phyloP scores from a whole-genome alignment of 2,329 filamentous ascomycete species.

The Whalleya microplaca region DNA sequence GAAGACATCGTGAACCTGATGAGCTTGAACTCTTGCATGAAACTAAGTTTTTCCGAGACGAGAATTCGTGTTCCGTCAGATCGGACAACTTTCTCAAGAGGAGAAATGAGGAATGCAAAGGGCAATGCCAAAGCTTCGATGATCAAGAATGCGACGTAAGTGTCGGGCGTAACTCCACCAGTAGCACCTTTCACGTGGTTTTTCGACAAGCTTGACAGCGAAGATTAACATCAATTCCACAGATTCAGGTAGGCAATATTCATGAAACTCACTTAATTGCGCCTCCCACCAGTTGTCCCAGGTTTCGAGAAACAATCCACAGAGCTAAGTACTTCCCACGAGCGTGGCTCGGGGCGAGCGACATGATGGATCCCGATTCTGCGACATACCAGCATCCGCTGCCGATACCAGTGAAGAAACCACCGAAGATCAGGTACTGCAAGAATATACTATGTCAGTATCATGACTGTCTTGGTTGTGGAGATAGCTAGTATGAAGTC shows the following conservation, averaged over 20 bases:
- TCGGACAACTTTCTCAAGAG: constrained; percentile 48
- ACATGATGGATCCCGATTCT: constrained; percentile 53
- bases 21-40: constrained; percentile 44
- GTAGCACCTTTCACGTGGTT: constrained; percentile 40
- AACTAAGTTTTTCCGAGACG: constrained; percentile 44
- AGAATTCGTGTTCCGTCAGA: constrained; percentile 49
- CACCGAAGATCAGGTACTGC: constrained; percentile 45
- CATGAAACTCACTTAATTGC: constrained; percentile 45
- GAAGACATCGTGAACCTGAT: constrained; percentile 44
- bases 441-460: constrained; percentile 4
- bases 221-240: neutral
- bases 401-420: constrained; percentile 43
- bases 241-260: neutral
- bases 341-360: constrained; percentile 48
- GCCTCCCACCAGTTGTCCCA: constrained; percentile 51
- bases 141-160: constrained; percentile 51
- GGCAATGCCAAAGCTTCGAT: constrained; percentile 51
- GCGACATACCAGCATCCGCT: constrained; percentile 54
- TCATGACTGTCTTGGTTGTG: no score
- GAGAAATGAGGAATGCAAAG: constrained; percentile 50
- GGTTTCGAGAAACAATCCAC: constrained; percentile 52
- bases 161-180: constrained; percentile 47
- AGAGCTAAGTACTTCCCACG: constrained; percentile 52
- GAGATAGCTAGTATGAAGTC: no score
- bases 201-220: constrained; percentile 39